phyloP scores from a whole-genome alignment of 2,329 filamentous ascomycete genomes.

The Epichloe amarillans region DNA sequence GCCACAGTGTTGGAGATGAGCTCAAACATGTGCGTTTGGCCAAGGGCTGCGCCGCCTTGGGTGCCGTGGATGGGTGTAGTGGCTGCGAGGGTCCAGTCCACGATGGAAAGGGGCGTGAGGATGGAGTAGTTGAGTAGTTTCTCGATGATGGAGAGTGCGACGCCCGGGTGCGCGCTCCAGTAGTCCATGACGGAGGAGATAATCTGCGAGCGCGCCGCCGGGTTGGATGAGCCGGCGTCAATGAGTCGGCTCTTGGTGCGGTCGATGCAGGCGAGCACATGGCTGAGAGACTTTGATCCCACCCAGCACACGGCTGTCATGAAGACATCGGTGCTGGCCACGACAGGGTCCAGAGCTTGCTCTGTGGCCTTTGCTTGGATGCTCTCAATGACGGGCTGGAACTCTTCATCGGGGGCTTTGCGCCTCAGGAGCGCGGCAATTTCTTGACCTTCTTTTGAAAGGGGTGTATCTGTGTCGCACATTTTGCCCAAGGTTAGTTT shows the following conservation, averaged over 20 bases:
- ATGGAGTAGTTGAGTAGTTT: slow-evolving; percentile 97
- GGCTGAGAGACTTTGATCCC: slow-evolving; percentile 88
- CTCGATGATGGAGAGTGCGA: slow-evolving; percentile 85
- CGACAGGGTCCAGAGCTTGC: slow-evolving; percentile 60
- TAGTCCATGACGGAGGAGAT: slow-evolving; percentile 82
- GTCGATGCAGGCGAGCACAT: slow-evolving; percentile 91
- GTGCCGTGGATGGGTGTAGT: slow-evolving; percentile 32
- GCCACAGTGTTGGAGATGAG: slow-evolving; percentile 77
- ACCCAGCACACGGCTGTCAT: slow-evolving; percentile 88
- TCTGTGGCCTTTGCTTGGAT: slow-evolving; percentile 70
- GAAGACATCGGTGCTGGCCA: slow-evolving; percentile 85
- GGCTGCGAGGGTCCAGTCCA: slow-evolving; percentile 77
- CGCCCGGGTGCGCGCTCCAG: slow-evolving; percentile 85
- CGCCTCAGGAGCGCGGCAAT: slow-evolving; percentile 66
- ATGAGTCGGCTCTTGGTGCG: slow-evolving; percentile 82
- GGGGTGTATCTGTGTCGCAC: slow-evolving; percentile 52
- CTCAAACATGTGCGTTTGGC: slow-evolving; percentile 71
- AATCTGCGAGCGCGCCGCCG: slow-evolving; percentile 72
- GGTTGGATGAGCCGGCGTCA: slow-evolving; percentile 60
- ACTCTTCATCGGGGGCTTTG: slow-evolving; percentile 75
- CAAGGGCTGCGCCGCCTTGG: slow-evolving; percentile 57
- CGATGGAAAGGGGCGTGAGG: slow-evolving; percentile 68
- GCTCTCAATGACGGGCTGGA: slow-evolving; percentile 65
- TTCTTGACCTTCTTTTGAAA: slow-evolving; percentile 71
- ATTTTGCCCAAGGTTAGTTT: too few species aligned